Evolutionary conservation across 148 eudicot genomes (phyloP).

Genomic region (Rhododendron ovatum): DNA sequence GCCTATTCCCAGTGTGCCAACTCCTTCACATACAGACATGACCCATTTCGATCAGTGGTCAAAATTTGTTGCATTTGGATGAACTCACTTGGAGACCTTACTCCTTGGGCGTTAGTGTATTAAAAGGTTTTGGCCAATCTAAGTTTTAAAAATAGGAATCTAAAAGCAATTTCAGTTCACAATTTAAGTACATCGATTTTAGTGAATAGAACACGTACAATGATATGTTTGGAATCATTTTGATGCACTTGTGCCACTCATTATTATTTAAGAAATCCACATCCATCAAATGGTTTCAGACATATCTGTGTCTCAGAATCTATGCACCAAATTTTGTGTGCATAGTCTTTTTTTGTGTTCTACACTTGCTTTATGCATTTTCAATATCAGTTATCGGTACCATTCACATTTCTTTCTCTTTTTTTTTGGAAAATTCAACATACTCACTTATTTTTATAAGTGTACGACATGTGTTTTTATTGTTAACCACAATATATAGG

Average conservation of each 20-base stretch:
- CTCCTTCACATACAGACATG: background rate
- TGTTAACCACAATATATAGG: too few species aligned
- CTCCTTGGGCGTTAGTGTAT: background rate
- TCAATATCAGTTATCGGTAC: background rate
- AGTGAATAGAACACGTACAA: background rate
- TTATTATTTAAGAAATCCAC: too few species aligned
- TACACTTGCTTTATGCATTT: background rate
- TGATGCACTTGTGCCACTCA: background rate
- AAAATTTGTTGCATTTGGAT: slow-evolving; percentile 24
- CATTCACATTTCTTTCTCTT: too few species aligned
- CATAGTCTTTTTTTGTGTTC: background rate
- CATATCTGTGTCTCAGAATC: too few species aligned
- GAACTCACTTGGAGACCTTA: slow-evolving; percentile 27
- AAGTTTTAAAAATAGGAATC: background rate
- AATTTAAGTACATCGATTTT: too few species aligned
- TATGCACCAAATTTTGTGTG: background rate
- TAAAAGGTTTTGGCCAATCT: background rate
- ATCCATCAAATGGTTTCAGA: background rate
- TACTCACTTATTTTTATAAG: background rate
- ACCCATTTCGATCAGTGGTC: background rate
- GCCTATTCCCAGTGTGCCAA: background rate
- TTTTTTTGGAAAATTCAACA: too few species aligned
- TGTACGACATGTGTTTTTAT: too few species aligned
- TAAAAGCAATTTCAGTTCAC: background rate
- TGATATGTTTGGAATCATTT: background rate